A percentile compares a stretch with the other conserved stretches of the same genome.
phyloP scores from a whole-genome alignment of 2,329 filamentous ascomycete genomes.

The Lecanicillium sp. region DNA sequence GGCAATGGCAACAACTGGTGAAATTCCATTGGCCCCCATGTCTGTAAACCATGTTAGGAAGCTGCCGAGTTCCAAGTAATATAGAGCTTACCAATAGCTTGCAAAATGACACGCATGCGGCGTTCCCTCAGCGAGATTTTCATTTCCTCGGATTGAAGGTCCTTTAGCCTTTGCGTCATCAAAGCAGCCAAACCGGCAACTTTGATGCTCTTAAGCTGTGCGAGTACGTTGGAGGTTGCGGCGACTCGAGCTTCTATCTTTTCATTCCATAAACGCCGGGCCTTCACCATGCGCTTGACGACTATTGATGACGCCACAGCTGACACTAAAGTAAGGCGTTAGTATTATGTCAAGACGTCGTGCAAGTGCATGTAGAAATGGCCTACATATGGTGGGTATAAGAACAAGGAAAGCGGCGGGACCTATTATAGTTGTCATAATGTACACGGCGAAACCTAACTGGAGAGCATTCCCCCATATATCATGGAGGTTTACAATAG shows the following conservation, averaged over 20 bases:
- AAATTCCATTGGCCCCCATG: neutral
- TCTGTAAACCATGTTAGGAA: neutral
- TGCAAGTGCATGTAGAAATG: too few species aligned
- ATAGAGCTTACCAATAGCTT: neutral
- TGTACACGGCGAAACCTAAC: neutral
- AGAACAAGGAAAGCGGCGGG: neutral
- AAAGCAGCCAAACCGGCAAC: neutral
- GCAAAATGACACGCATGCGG: conserved; percentile 1
- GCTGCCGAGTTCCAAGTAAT: too few species aligned
- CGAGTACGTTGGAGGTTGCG: conserved; percentile 1
- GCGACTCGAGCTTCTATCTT: neutral
- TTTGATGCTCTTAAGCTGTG: conserved; percentile 3
- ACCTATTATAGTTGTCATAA: neutral
- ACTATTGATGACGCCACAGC: neutral
- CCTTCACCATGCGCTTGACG: neutral
- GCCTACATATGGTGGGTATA: neutral
- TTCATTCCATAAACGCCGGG: neutral
- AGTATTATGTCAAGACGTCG: too few species aligned
- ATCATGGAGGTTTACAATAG: neutral
- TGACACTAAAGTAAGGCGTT: too few species aligned
- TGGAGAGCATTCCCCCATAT: neutral
- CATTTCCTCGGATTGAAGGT: neutral
- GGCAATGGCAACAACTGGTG: neutral
- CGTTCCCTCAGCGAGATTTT: neutral
- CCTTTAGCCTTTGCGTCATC: neutral